phyloP scores from a whole-genome alignment of 371 early-diverging fungal species.

The Rhizopus microsporus region DNA sequence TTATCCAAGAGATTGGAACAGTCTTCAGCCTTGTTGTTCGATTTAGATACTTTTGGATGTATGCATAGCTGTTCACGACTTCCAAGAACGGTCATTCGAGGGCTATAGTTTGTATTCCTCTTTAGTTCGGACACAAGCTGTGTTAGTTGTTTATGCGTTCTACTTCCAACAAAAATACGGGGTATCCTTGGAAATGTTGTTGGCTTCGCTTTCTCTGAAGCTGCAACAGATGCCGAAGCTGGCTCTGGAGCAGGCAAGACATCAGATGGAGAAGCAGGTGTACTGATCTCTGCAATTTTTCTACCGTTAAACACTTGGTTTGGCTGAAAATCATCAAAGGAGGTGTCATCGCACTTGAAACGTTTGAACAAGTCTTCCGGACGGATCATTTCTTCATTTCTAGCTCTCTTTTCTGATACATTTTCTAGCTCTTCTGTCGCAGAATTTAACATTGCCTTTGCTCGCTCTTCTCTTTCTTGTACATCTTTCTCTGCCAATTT shows the following conservation, averaged over 20 bases:
- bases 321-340: slow-evolving; percentile 12
- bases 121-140: slow-evolving; percentile 57
- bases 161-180: slow-evolving; percentile 53
- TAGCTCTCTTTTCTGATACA: background rate
- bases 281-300: background rate
- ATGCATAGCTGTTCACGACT: slow-evolving; percentile 60
- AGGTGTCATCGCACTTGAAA: background rate
- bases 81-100: slow-evolving; percentile 58
- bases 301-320: background rate
- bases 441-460: background rate
- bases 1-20: slow-evolving; percentile 49
- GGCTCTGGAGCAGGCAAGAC: background rate
- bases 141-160: slow-evolving; percentile 64
- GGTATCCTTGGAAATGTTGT: slow-evolving; percentile 18
- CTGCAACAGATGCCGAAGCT: no score
- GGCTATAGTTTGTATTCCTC: slow-evolving; percentile 53
- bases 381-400: background rate
- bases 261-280: background rate
- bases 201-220: slow-evolving; percentile 29
- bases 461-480: background rate
- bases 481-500: background rate
- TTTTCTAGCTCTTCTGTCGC: background rate
- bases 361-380: background rate
- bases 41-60: slow-evolving; percentile 41
- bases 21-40: slow-evolving; percentile 44